A percentile compares a stretch with the other conserved stretches of the same genome.
These are phyloP conservation scores for Fistulina hepatica DNA, from an alignment of 1,284 basidiomycete genomes.

Conservation along the genomic window DNA sequence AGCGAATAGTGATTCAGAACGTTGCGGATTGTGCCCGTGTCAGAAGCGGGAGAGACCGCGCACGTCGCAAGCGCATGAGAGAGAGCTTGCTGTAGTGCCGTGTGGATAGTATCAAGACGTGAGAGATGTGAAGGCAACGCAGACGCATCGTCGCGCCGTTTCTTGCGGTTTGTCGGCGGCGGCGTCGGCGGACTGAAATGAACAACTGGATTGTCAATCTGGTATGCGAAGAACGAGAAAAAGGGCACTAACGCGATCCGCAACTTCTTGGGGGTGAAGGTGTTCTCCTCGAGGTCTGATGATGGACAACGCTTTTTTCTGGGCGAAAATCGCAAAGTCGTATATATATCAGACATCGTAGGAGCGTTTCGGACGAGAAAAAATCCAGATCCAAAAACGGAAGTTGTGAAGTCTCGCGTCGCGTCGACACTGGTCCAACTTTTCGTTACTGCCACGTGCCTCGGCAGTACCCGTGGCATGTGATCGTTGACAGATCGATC, in stretches of 20 bases:
- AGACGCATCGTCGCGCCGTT: slow-evolving; percentile 12
- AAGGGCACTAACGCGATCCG: slow-evolving; percentile 37
- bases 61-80: slow-evolving; percentile 74
- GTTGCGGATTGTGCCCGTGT: slow-evolving; percentile 62
- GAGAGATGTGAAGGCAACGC: slow-evolving; percentile 47
- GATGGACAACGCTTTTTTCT: slow-evolving; percentile 49
- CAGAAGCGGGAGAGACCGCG: slow-evolving; percentile 62
- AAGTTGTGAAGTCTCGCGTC: neutral
- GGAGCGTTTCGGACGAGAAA: slow-evolving; percentile 5
- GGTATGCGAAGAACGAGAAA: neutral
- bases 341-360: slow-evolving; percentile 52
- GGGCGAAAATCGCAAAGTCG: slow-evolving; percentile 49
- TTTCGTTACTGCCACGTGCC: too few relatives aligned
- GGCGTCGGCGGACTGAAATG: slow-evolving; percentile 42
- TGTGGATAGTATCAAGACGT: slow-evolving; percentile 51
- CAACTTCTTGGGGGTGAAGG: slow-evolving; percentile 57
- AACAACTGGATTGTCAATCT: neutral
- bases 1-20: slow-evolving; percentile 69
- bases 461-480: too few relatives aligned
- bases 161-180: slow-evolving; percentile 35
- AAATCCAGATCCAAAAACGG: neutral
- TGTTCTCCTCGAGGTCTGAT: slow-evolving; percentile 39
- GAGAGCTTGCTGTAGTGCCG: slow-evolving; percentile 62
- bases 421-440: neutral
- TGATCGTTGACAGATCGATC: too few relatives aligned